Evolutionary conservation across 1,139 yeast genomes (phyloP).

Genomic region (Geotrichum carabidarum): DNA sequence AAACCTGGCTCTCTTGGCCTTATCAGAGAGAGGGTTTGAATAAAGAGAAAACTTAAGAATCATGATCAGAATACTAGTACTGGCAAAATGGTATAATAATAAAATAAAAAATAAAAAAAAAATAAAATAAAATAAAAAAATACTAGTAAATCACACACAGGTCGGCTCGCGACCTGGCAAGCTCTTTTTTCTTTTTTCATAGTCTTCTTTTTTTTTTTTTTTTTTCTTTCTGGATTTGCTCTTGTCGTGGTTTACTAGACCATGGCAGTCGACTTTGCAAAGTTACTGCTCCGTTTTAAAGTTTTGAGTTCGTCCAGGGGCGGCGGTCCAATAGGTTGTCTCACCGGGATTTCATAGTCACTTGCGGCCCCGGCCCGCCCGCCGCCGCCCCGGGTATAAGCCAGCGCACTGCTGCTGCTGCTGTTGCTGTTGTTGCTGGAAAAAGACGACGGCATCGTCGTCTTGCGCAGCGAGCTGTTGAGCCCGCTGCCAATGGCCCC

Average conservation of each 20-base stretch:
- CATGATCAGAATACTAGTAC: no score
- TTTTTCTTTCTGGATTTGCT: no score
- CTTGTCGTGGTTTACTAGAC: not conserved
- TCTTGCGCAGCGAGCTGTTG: not conserved
- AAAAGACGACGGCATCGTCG: conserved; percentile 1
- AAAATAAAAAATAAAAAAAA: no score
- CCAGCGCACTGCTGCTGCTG: not conserved
- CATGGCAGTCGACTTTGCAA: not conserved
- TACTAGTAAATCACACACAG: no score
- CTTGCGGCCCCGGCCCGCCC: conserved; percentile 13
- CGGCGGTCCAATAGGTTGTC: conserved; percentile 35
- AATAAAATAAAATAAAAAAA: no score
- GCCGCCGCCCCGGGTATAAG: not conserved
- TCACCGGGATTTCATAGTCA: conserved; percentile 27
- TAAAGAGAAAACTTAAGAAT: no score
- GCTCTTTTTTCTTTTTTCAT: no score
- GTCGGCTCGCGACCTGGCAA: no score
- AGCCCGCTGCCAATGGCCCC: not conserved
- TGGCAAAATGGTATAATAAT: no score
- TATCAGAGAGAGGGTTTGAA: no score
- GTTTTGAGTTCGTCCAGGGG: conserved; percentile 21
- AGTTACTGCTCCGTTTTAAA: not conserved
- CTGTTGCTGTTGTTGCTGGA: not conserved
- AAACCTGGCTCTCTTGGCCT: no score
- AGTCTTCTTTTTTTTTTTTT: no score